Base-by-base conservation (phyloP, 306 rosid species). In the Styphnolobium japonicum region DNA sequence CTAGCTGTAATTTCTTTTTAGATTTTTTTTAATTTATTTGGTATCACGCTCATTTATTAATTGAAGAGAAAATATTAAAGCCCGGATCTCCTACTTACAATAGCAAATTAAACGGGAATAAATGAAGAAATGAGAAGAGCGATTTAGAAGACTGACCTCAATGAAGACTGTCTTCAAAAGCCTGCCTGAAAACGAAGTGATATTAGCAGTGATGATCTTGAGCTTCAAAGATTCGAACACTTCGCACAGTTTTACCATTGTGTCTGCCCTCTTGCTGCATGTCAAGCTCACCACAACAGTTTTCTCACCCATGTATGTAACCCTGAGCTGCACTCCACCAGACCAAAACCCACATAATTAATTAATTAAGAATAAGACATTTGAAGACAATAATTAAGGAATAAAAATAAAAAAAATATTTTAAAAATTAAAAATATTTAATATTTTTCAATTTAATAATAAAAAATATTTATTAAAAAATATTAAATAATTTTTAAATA, bases 141-240 rank as follows among this genome's bases (percentile, higher is more conserved):
- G 2, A 12, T 8, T n/a, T 14, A 4, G 23, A 19, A 63, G 18
- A 80, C 65, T 74, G 48, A 93, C 98, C 99, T 96, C 94, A 16
- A 96, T 79, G 94, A 96, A 87, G 86, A 90, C 90, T 2, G 99
- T 93, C 81, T 91, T 96, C 80, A 87, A 64, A 71, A 96, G 92
- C 82, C 88, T 87, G 34, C 91, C 99, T 9, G 97, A 82, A 23
- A 93, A 80, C 42, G 93, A 79, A 52, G 94, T 88, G 34, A 96
- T 86, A 48, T 85, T 96, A 8, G 92, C 93, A 0, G 97, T 91
- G 21, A 96, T 83, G 23, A 96, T 85, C 75, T 92, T 96, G 18
- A 96, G 93, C 88, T 91, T 96, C 85, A 96, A 78, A 46, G 99
- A 96, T 82, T 96, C 99, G 21, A 96, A 93, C 10, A 88, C 94